Evolutionary conservation across 257 asterid species (phyloP).

Genomic region (Penstemon eatonii): DNA sequence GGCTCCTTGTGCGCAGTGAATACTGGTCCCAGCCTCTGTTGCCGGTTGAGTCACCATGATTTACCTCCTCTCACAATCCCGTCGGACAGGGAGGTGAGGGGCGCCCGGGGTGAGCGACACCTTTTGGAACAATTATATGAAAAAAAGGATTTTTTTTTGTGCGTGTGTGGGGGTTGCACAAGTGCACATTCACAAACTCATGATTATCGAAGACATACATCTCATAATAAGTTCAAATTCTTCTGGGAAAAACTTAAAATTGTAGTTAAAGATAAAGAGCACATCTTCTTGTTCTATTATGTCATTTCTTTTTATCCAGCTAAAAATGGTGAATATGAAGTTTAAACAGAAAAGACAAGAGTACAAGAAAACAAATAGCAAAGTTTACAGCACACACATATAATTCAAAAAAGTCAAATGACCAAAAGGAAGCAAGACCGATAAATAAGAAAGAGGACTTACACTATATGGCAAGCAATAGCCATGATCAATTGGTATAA

Average conservation of each 20-base stretch:
- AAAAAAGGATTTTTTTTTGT: too few relatives aligned
- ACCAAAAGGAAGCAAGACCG: background rate
- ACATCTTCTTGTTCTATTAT: background rate
- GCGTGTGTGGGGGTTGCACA: background rate
- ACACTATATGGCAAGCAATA: constrained; percentile 92
- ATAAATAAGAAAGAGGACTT: constrained; percentile 39
- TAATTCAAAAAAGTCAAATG: constrained; percentile 7
- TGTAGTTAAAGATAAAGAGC: background rate
- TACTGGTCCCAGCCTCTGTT: too few relatives aligned
- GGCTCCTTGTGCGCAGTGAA: too few relatives aligned
- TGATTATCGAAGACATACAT: background rate
- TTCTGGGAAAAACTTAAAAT: background rate
- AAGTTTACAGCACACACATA: background rate
- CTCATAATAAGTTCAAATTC: background rate
- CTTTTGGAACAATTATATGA: background rate
- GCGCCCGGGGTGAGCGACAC: too few relatives aligned
- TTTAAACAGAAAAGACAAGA: background rate
- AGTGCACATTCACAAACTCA: background rate
- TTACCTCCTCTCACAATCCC: too few relatives aligned
- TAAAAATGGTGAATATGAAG: background rate
- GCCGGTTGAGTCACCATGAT: too few relatives aligned
- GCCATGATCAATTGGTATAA: constrained; percentile 93
- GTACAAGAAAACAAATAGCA: background rate
- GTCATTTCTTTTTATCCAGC: background rate
- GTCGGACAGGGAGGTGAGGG: too few relatives aligned